Evolutionary conservation across 2,329 filamentous ascomycete genomes (phyloP), one percentile per base, ranked within the genome.

Genomic region (Pseudopyricularia javanii): DNA sequence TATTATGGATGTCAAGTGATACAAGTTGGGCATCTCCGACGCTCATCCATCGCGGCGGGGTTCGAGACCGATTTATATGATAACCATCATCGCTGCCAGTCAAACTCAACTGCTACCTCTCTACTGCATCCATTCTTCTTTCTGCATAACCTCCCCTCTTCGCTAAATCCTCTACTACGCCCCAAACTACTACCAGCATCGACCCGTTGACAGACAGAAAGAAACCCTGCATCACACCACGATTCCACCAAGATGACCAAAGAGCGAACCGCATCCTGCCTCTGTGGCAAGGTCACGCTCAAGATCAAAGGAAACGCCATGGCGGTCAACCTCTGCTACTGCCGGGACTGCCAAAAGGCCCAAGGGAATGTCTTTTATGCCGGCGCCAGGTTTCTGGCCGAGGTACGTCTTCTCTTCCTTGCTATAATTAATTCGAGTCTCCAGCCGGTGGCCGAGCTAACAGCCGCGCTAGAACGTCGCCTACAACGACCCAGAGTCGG

Each of bases 291-390:
- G 54, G 49, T 63, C 50, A 51, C 58, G 15, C 5, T 60, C 15
- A 47, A 49, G 40, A 50, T 63, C 33, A 47, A 40, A 15, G 61
- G 59, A 30, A 43, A 53, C 3, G 59, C 61, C 33, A 3, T 56
- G 9, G 26, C 45, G 34, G 54, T 47, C n/a, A 60, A 59, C 37
- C 43, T 61, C 20, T 64, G 62, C 54, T 60, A 63, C 54, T 63
- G 61, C 55, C 53, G 32, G 15, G 55, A 59, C 24, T 63, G 60
- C 54, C 60, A 62, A 54, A 62, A 63, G 35, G 32, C 12, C 17
- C 52, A 54, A 3, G 61, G 59, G 11, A 40, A 17, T 6, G n/a
- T 54, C 5, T 60, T 58, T 30, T 54, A 49, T 7, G 49, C 55
- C 11, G 24, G 59, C n/a, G 58, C 53, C 30, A 54, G n/a, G n/a